Percentiles rank a stretch among this genome's conserved stretches.
These are phyloP conservation scores for Pachysandra terminalis DNA, from an alignment of 164 flowering plant genomes.

Conservation along the genomic window DNA sequence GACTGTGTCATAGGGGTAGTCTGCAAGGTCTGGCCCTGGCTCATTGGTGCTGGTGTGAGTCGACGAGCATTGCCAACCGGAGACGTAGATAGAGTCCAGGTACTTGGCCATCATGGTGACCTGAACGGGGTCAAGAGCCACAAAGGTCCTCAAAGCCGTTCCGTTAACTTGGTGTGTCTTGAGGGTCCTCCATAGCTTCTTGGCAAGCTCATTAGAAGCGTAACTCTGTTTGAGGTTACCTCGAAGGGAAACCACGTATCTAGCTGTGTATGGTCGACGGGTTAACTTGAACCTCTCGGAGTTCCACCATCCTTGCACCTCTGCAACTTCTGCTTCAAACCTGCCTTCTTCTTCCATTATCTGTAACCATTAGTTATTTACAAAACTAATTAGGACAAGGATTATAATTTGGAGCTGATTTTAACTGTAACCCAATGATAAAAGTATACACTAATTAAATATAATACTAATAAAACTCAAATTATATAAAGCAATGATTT, in stretches of 20 bases:
- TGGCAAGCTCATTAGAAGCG: constrained; percentile 75
- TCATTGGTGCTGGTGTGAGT: constrained; percentile 89
- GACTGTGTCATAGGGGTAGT: constrained; percentile 94
- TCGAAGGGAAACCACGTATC: constrained; percentile 77
- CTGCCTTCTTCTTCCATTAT: constrained; percentile 89
- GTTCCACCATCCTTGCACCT: constrained; percentile 95
- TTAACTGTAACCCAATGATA: too few relatives aligned
- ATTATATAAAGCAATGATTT: too few relatives aligned
- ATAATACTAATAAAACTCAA: too few relatives aligned
- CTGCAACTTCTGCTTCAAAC: constrained; percentile 85
- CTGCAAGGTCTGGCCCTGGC: constrained; percentile 96
- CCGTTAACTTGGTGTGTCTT: constrained; percentile 81
- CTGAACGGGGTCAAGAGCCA: constrained; percentile 93
- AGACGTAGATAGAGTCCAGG: constrained; percentile 84
- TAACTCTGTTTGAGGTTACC: constrained; percentile 72
- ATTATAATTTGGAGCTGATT: background rate
- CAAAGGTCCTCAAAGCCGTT: constrained; percentile 84
- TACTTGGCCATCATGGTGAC: constrained; percentile 96
- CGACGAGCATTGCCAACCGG: constrained; percentile 97
- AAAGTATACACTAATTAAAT: too few relatives aligned
- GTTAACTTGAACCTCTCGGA: constrained; percentile 81
- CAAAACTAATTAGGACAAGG: background rate
- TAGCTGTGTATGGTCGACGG: constrained; percentile 67
- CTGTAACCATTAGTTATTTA: constrained; percentile 28
- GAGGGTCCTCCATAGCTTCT: constrained; percentile 89